phyloP scores from a whole-genome alignment of 805 yeast species.

The Spathaspora hagerdaliae region DNA sequence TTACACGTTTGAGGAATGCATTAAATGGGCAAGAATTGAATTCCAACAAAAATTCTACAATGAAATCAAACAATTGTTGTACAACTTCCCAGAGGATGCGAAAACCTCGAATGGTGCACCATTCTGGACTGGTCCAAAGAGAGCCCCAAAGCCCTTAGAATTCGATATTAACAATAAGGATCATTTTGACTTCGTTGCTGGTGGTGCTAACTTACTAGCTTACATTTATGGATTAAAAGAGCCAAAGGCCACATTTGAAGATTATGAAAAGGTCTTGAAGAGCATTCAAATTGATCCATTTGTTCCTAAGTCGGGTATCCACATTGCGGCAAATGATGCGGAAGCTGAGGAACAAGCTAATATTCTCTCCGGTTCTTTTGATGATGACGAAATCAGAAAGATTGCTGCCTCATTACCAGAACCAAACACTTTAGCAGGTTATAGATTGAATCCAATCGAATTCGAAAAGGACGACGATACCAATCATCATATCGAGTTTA shows the following conservation, averaged over 20 bases:
- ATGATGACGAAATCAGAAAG: constrained; percentile 59
- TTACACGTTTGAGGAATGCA: constrained; percentile 85
- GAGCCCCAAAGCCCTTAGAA: constrained; percentile 84
- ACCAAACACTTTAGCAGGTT: constrained; percentile 85
- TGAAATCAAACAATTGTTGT: constrained; percentile 85
- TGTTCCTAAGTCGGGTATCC: constrained; percentile 67
- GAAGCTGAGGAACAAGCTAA: constrained; percentile 84
- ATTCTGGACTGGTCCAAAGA: constrained; percentile 97
- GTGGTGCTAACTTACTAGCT: constrained; percentile 90
- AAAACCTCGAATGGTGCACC: constrained; percentile 85
- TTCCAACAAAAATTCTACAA: constrained; percentile 82
- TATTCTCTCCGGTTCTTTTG: constrained; percentile 36
- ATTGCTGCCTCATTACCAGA: constrained; percentile 81
- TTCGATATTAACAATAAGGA: constrained; percentile 74
- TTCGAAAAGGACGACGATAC: constrained; percentile 98
- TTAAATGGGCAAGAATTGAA: constrained; percentile 89
- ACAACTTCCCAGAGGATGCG: constrained; percentile 94
- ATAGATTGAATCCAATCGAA: constrained; percentile 82
- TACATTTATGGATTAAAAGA: constrained; percentile 87
- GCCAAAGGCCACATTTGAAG: constrained; percentile 49
- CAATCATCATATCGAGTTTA: constrained; percentile 94
- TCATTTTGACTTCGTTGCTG: constrained; percentile 79
- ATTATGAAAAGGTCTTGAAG: constrained; percentile 47
- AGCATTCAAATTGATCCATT: constrained; percentile 49
- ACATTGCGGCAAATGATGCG: constrained; percentile 78